phyloP scores from a whole-genome alignment of 169 alveolate species.

The Perkinsus olseni region DNA sequence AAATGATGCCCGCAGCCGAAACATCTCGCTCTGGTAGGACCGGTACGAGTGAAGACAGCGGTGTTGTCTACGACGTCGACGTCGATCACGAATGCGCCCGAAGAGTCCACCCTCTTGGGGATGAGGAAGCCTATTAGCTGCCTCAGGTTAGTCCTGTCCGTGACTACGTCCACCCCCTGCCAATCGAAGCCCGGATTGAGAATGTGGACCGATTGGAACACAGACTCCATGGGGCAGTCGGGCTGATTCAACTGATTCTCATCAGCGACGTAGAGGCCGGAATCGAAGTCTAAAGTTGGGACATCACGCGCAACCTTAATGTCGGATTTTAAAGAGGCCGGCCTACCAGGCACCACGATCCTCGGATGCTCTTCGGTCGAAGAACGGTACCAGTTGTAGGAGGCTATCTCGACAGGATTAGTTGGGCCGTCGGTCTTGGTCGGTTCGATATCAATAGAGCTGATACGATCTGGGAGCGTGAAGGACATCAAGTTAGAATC shows the following conservation, averaged over 20 bases:
- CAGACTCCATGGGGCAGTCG: background rate
- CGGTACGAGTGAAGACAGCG: background rate
- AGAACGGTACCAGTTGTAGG: background rate
- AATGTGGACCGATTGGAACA: background rate
- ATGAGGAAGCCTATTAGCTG: background rate
- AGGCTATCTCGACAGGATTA: background rate
- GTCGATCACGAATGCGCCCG: background rate
- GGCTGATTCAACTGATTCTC: background rate
- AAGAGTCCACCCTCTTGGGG: background rate
- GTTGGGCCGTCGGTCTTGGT: background rate
- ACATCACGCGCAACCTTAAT: background rate
- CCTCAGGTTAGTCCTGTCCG: background rate
- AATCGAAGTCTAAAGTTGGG: background rate
- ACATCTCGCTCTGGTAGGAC: background rate
- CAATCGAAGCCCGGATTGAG: background rate
- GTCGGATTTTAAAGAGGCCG: background rate
- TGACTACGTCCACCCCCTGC: background rate
- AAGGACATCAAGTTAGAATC: too few species aligned
- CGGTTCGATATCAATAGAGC: background rate
- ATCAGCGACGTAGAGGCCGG: background rate
- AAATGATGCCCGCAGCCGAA: background rate
- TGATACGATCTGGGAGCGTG: background rate
- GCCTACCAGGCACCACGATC: background rate
- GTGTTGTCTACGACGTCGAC: background rate
- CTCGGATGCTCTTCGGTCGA: background rate